Conservation (phyloP, 1,284 basidiomycete genomes). For the Puccinia triticina region DNA sequence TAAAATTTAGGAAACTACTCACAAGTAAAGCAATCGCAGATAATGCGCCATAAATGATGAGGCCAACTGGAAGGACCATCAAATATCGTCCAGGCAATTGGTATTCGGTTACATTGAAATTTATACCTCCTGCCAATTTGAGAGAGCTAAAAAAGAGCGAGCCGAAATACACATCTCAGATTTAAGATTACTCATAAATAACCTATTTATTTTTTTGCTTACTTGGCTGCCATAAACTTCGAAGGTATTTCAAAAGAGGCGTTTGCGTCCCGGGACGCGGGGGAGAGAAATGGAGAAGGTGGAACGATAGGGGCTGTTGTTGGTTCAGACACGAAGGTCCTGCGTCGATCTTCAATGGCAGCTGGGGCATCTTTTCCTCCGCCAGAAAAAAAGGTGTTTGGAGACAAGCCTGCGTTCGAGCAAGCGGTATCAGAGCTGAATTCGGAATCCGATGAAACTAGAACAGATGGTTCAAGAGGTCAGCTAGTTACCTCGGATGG, state of each 20-base stretch:
- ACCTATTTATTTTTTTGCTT: background rate
- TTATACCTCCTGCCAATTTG: background rate
- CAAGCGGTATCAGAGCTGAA: conserved; percentile 25
- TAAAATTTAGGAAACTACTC: background rate
- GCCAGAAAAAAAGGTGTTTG: conserved; percentile 18
- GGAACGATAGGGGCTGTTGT: background rate
- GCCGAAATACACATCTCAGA: background rate
- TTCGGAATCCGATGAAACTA: background rate
- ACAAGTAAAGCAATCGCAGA: conserved; percentile 10
- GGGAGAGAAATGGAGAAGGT: background rate
- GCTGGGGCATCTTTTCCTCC: background rate
- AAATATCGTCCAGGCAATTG: conserved; percentile 29
- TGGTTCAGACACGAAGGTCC: background rate
- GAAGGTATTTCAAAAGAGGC: background rate
- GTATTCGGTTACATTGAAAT: conserved; percentile 11
- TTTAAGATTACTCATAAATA: background rate
- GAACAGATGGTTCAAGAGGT: background rate
- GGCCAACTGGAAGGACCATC: conserved; percentile 25
- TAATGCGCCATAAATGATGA: conserved; percentile 18
- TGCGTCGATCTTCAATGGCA: background rate
- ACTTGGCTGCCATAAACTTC: background rate
- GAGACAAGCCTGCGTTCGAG: background rate
- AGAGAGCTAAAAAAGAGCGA: background rate
- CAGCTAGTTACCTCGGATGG: background rate
- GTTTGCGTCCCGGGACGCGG: background rate